These are phyloP conservation scores for Cladorrhinum sp. DNA, from an alignment of 2,329 filamentous ascomycete genomes.

Conservation along the genomic window DNA sequence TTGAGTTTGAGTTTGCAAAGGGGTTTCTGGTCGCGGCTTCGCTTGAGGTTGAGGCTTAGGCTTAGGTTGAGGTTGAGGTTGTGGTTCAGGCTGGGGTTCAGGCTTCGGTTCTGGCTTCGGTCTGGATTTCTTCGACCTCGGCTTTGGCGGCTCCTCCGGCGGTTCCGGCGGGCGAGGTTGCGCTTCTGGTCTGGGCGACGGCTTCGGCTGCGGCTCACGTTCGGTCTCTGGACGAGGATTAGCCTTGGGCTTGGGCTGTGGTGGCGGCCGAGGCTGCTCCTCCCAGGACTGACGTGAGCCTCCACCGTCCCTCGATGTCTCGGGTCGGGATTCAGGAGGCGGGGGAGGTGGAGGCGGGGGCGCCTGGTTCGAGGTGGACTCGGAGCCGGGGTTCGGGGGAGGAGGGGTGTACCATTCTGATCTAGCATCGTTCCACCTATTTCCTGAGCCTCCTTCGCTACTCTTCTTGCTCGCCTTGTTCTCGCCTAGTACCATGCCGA, in stretches of 20 bases:
- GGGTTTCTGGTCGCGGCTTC: constrained; percentile 20
- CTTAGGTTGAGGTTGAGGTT: constrained; percentile 17
- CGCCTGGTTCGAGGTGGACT: constrained; percentile 29
- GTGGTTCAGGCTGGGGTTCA: constrained; percentile 10
- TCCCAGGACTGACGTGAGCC: constrained; percentile 41
- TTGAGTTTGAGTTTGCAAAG: constrained; percentile 20
- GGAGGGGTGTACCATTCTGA: constrained; percentile 31
- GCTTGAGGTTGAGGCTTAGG: constrained; percentile 10
- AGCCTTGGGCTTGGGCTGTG: constrained; percentile 26
- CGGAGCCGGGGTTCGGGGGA: constrained; percentile 32
- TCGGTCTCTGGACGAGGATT: constrained; percentile 21
- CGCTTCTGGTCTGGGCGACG: constrained; percentile 23
- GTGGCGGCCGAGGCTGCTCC: constrained; percentile 22
- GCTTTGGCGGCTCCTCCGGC: constrained; percentile 26
- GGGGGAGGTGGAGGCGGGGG: constrained; percentile 26
- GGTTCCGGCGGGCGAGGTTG: not conserved
- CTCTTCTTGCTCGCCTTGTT: constrained; percentile 18
- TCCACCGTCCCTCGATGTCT: constrained; percentile 30
- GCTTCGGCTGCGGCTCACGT: constrained; percentile 22
- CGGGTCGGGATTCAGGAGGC: constrained; percentile 24
- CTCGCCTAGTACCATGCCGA: constrained; percentile 6
- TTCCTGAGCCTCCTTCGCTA: constrained; percentile 31
- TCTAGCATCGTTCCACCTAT: constrained; percentile 25
- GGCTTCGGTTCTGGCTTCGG: constrained; percentile 13
- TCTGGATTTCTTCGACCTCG: constrained; percentile 24